These are phyloP conservation scores for Botrytis fabae DNA, from an alignment of 2,329 filamentous ascomycete species.

Conservation along the genomic window DNA sequence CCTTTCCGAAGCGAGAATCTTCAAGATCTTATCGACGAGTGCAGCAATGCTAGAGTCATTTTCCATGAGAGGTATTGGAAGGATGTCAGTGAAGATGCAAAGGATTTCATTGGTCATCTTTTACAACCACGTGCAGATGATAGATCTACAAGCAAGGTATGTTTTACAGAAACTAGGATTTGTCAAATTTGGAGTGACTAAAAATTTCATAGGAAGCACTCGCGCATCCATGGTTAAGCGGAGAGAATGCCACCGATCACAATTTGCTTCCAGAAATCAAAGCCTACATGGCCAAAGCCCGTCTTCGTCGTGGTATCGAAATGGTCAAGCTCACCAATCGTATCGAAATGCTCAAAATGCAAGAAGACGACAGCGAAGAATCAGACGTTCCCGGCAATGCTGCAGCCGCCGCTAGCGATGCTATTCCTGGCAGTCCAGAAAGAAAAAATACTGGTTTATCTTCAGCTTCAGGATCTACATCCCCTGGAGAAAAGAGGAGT, in stretches of 20 bases:
- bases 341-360: constrained; percentile 90
- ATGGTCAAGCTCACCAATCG: constrained; percentile 94
- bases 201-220: constrained; percentile 64
- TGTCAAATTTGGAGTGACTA: constrained; percentile 16
- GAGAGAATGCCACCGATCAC: constrained; percentile 89
- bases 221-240: constrained; percentile 83
- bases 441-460: constrained; percentile 25
- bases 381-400: constrained; percentile 60
- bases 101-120: constrained; percentile 84
- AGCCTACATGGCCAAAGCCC: constrained; percentile 87
- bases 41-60: constrained; percentile 76
- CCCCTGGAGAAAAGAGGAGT: constrained; percentile 43
- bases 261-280: constrained; percentile 97
- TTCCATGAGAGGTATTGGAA: constrained; percentile 99
- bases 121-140: constrained; percentile 76
- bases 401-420: constrained; percentile 55
- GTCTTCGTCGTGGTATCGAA: constrained; percentile 90
- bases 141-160: constrained; percentile 74
- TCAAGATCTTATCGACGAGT: constrained; percentile 91
- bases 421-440: constrained; percentile 38
- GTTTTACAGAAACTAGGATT: not conserved
- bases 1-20: constrained; percentile 96
- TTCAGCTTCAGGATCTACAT: constrained; percentile 23
- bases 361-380: constrained; percentile 82
- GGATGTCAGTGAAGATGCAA: constrained; percentile 92